Evolutionary conservation across 441 rosid genomes (phyloP), one percentile per base, ranked within the genome.

Genomic region (Rhodomyrtus psidioides): DNA sequence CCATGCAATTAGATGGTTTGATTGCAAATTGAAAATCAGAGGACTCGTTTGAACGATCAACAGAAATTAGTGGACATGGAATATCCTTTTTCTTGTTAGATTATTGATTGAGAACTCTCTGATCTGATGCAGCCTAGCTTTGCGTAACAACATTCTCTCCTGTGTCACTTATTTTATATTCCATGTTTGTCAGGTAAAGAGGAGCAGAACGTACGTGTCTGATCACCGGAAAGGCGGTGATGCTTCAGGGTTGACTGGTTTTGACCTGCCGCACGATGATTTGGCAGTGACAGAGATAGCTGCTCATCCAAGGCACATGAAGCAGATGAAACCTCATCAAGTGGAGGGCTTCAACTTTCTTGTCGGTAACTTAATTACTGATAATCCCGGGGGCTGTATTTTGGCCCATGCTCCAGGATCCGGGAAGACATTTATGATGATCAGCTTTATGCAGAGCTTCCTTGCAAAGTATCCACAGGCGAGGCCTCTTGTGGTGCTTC

Each of bases 381-480:
- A 97, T 81, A 88, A 92, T 74, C 98, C 99, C 15, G 95, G 98
- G 42, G 99, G 98, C 42, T 95, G 98, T 89, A 94, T 97, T 84
- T 84, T 96, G 90, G 98, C 99, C 76, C 97, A 96, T 90, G 97
- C 98, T 17, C 99, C 98, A 17, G 99, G 99, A 54, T 97, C 99
- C n/a, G 99, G 98, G 53, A 96, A 97, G 89, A 96, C 99, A 19
- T 97, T 97, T 82, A 93, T 96, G 91, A 93, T 96, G 34, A 96
- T 96, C 58, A 97, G 98, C 88, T 96, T 96, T 88, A 87, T 97
- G 90, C 98, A 96, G 83, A 97, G 98, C 85, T 97, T 97, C 88
- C 92, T 96, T 60, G 97, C 96, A 54, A 94, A 90, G 86, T 90
- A 93, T 88, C 96, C 97, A 17, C 88, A 91, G 28, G 97, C 97